These are phyloP conservation scores for Zygoascus ofunaensis DNA, from an alignment of 805 yeast species.

Conservation along the genomic window DNA sequence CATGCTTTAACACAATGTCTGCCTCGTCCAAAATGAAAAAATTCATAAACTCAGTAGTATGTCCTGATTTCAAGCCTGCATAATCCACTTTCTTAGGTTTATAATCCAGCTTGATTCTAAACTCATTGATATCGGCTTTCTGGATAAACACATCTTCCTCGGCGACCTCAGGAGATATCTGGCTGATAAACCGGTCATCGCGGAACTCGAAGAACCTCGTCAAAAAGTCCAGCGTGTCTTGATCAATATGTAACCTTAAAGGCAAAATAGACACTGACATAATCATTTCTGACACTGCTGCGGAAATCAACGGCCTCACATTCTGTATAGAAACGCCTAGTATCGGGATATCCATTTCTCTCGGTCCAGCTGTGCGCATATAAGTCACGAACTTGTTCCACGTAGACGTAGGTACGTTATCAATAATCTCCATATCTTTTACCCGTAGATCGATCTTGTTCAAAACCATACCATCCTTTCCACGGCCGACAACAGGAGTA, in stretches of 20 bases:
- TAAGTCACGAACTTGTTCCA: constrained; percentile 80
- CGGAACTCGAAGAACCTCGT: constrained; percentile 74
- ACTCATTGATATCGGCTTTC: constrained; percentile 40
- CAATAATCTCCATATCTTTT: constrained; percentile 52
- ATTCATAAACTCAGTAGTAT: constrained; percentile 77
- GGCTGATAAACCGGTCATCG: constrained; percentile 46
- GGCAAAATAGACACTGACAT: constrained; percentile 55
- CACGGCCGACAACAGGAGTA: constrained; percentile 27
- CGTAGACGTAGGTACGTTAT: constrained; percentile 76
- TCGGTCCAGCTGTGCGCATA: constrained; percentile 57
- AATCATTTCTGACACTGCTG: constrained; percentile 63
- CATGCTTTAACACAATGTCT: constrained; percentile 50
- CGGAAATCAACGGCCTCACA: constrained; percentile 51
- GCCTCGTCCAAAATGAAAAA: constrained; percentile 86
- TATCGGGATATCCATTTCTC: constrained; percentile 65
- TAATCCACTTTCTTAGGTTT: constrained; percentile 86
- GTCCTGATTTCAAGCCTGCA: constrained; percentile 78
- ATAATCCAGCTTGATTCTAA: constrained; percentile 70
- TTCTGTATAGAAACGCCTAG: constrained; percentile 43
- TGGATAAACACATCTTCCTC: constrained; percentile 51
- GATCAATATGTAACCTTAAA: constrained; percentile 77
- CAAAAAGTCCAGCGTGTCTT: constrained; percentile 81
- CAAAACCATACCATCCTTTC: constrained; percentile 36
- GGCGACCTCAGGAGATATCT: constrained; percentile 4
- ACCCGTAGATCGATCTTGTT: constrained; percentile 43